These are phyloP conservation scores for Chondrus crispus DNA, from an alignment of 23 red algal genomes.

Conservation along the genomic window DNA sequence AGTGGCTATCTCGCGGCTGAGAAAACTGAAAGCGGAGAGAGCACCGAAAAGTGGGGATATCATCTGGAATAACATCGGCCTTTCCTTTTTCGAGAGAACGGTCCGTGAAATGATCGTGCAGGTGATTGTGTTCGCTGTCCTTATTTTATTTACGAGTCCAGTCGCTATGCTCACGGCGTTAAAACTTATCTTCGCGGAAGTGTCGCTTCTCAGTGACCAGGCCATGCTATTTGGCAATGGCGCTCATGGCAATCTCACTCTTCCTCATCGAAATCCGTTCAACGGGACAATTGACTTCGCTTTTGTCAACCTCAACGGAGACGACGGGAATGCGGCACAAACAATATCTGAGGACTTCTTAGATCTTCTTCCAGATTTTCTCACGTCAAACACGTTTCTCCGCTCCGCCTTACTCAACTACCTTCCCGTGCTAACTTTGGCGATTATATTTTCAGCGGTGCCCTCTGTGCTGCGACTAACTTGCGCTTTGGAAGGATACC, in stretches of 20 bases:
- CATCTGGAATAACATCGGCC: constrained; percentile 79
- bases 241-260: constrained; percentile 26
- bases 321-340: constrained; percentile 24
- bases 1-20: constrained; percentile 40
- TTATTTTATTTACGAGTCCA: constrained; percentile 81
- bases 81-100: constrained; percentile 76
- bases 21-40: constrained; percentile 72
- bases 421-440: constrained; percentile 78
- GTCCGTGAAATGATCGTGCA: constrained; percentile 72
- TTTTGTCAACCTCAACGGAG: neutral
- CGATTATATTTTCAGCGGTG: constrained; percentile 75
- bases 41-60: constrained; percentile 81
- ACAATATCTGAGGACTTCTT: constrained; percentile 49
- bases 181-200: constrained; percentile 58
- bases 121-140: constrained; percentile 60
- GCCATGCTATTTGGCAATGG: constrained; percentile 29
- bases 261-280: neutral
- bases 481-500: constrained; percentile 73
- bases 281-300: neutral
- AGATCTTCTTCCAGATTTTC: constrained; percentile 50
- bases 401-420: constrained; percentile 77
- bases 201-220: constrained; percentile 66
- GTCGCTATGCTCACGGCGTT: constrained; percentile 80
- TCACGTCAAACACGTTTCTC: constrained; percentile 60
- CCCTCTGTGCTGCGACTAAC: constrained; percentile 74